Evolutionary conservation across 2,329 filamentous ascomycete species (phyloP), one percentile per base, ranked within the genome.

Genomic region (Lasiodiplodia sp.): DNA sequence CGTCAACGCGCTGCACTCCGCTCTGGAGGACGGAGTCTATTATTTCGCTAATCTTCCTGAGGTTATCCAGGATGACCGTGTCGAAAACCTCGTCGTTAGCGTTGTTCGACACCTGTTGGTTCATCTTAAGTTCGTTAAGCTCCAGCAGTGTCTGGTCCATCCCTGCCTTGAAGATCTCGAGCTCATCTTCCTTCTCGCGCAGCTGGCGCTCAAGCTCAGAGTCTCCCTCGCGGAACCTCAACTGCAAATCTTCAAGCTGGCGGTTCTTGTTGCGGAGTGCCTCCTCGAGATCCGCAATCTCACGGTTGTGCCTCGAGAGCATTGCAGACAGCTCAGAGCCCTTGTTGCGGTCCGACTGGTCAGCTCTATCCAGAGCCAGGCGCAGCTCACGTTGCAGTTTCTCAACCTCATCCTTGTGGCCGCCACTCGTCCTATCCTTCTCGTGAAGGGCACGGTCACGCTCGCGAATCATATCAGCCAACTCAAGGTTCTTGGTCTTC

Each of bases 401-500:
- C 82, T 99, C 96, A 12, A 97, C 76, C 78, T 99, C 96, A 69
- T 99, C 96, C 76, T 93, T 94, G 80, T 94, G 94, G 66, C 90
- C 92, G 38, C 96, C 96, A 64, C 86, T 88, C n/a, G 91, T 83
- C 67, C 96, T 89, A 77, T 99, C 96, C 79, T 94, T 93, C 71
- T 99, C 96, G 76, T 98, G 93, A 65, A 97, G 82, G 37, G 96
- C 96, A 72, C 96, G 90, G 77, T 99, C 96, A 73, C 96, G 88
- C 83, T 99, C 96, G 53, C 96, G 89, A 72, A 99, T 99, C 96
- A 99, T 98, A 79, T 98, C 94, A 38, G 96, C 96, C 70, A 99
- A 83, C 80, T 99, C 96, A n/a, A 99, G 85, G 78, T 99, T 99
- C 88, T 99, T 99, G 37, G 95, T 97, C 87, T 99, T 99, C 79